Evolutionary conservation across 2,329 filamentous ascomycete species (phyloP).

Genomic region (Diaporthe sp.): DNA sequence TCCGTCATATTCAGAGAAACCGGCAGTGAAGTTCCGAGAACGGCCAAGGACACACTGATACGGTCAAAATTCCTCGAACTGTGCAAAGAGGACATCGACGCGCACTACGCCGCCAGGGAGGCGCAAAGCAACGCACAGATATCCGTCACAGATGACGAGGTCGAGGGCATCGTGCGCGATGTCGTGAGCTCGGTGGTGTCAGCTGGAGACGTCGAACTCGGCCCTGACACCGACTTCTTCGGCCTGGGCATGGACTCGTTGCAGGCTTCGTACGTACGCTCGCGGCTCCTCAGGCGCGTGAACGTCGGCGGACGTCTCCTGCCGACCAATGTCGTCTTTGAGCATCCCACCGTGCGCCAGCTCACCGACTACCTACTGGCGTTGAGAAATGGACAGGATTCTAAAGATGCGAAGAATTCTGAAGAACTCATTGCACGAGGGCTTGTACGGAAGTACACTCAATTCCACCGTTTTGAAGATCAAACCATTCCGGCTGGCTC

Average conservation of each 20-base stretch:
- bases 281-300: constrained; percentile 45
- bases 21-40: constrained; percentile 47
- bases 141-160: constrained; percentile 38
- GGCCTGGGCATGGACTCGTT: constrained; percentile 48
- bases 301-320: constrained; percentile 43
- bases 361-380: constrained; percentile 45
- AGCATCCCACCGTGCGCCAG: constrained; percentile 46
- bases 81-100: constrained; percentile 62
- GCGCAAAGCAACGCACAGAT: background rate
- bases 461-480: constrained; percentile 47
- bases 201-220: constrained; percentile 5
- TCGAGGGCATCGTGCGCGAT: constrained; percentile 3
- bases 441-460: constrained; percentile 54
- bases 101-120: constrained; percentile 52
- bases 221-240: constrained; percentile 47
- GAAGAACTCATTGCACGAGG: constrained; percentile 49
- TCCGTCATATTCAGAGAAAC: constrained; percentile 22
- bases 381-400: constrained; percentile 41
- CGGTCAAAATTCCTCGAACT: constrained; percentile 64
- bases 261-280: constrained; percentile 46
- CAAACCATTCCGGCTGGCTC: constrained; percentile 43
- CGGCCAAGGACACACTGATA: constrained; percentile 71
- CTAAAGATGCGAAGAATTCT: constrained; percentile 42
- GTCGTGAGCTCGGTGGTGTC: constrained; percentile 24
- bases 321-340: constrained; percentile 49